Evolutionary conservation across 192 early-diverging fungal genomes (phyloP).

Genomic region (Glomus cerebriforme): DNA sequence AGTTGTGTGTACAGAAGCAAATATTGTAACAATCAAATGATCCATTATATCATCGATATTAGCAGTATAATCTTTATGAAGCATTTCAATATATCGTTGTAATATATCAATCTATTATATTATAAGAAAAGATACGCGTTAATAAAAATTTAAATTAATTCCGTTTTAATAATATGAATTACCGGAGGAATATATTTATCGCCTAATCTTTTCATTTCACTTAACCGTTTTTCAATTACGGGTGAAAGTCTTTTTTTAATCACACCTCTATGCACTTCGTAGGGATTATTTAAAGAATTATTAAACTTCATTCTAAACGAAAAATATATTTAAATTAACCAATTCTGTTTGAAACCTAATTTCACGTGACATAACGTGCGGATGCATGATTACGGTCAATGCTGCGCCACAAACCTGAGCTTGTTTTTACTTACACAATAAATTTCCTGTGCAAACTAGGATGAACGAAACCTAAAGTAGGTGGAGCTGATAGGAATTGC

Average conservation of each 20-base stretch:
- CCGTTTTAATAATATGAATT: neutral
- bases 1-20: slow-evolving; percentile 5
- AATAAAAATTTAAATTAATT: neutral
- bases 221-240: neutral
- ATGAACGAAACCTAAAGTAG: neutral
- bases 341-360: no score
- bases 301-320: neutral
- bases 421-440: neutral
- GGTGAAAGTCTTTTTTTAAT: neutral
- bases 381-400: no score
- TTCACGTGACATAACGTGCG: no score
- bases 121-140: no score
- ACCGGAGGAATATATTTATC: neutral
- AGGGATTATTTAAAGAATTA: neutral
- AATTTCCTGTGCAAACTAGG: neutral
- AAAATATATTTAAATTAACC: neutral
- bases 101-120: neutral
- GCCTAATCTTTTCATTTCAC: neutral
- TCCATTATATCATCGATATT: neutral
- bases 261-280: neutral
- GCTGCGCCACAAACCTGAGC: no score
- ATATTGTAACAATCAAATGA: neutral
- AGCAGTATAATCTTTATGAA: neutral
- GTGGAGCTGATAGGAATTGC: neutral
- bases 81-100: neutral